Percentiles rank a stretch among this genome's conserved stretches.
These are phyloP conservation scores for Trichoderma sp. DNA, from an alignment of 2,329 filamentous ascomycete species.

Conservation along the genomic window DNA sequence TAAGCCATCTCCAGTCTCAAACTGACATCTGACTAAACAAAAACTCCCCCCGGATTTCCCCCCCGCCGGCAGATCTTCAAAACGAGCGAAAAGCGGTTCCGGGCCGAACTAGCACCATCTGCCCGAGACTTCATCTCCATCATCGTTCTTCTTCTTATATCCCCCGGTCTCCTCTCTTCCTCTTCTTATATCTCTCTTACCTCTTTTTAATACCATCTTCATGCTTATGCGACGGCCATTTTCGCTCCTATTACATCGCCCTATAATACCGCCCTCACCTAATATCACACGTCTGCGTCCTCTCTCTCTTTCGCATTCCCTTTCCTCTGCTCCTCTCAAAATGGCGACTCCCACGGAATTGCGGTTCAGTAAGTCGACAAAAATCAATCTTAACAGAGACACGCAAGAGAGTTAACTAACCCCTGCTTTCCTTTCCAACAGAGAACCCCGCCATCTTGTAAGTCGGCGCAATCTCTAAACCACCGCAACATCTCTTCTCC, in stretches of 20 bases:
- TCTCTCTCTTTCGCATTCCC: not conserved
- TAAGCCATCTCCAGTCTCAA: too few species aligned
- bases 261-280: not conserved
- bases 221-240: not conserved
- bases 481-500: not conserved
- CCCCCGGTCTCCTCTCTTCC: not conserved
- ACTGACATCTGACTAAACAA: not conserved
- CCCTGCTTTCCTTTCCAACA: constrained; percentile 23
- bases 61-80: not conserved
- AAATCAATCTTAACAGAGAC: accelerated
- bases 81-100: too few species aligned
- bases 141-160: not conserved
- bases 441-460: constrained; percentile 52
- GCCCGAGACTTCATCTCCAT: not conserved
- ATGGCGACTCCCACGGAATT: constrained; percentile 22
- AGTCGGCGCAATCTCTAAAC: constrained; percentile 28
- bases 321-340: not conserved
- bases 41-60: not conserved
- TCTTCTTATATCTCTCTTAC: not conserved
- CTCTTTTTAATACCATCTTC: not conserved
- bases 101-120: not conserved
- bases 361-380: constrained; percentile 34
- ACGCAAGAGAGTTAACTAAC: not conserved
- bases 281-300: not conserved
- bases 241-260: not conserved